These are phyloP conservation scores for Lepidium africanum DNA, from an alignment of 345 rosid genomes.

Conservation along the genomic window DNA sequence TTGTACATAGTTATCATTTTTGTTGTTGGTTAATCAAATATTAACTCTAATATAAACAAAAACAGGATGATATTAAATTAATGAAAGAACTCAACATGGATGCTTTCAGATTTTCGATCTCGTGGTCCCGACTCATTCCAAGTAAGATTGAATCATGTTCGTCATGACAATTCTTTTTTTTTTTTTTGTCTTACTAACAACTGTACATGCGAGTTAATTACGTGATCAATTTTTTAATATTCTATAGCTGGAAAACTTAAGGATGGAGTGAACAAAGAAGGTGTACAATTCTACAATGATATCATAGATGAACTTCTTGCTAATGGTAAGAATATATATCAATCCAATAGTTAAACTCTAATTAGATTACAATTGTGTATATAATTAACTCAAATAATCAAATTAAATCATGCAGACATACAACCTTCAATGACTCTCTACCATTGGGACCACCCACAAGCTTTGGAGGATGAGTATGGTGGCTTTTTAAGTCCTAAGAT, in stretches of 20 bases:
- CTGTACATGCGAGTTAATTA: neutral
- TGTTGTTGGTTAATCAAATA: neutral
- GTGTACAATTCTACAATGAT: slow-evolving; percentile 37
- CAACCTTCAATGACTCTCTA: slow-evolving; percentile 43
- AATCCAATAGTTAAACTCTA: neutral
- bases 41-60: neutral
- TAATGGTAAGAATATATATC: slow-evolving; percentile 18
- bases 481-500: slow-evolving; percentile 40
- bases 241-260: slow-evolving; percentile 25
- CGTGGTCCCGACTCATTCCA: slow-evolving; percentile 50
- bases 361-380: too few species aligned
- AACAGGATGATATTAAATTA: slow-evolving; percentile 38
- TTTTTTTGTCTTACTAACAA: neutral
- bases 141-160: slow-evolving; percentile 19
- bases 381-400: neutral
- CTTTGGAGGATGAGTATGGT: slow-evolving; percentile 41
- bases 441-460: slow-evolving; percentile 51
- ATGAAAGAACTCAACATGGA: slow-evolving; percentile 52
- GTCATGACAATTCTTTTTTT: too few species aligned
- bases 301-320: slow-evolving; percentile 45
- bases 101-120: slow-evolving; percentile 49
- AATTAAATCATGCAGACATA: slow-evolving; percentile 19
- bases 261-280: slow-evolving; percentile 46
- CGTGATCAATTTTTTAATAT: neutral
- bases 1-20: neutral